Percentiles rank a stretch among this genome's conserved stretches.
phyloP scores from a whole-genome alignment of 192 early-diverging fungal species.

The Paraglomus occultum region DNA sequence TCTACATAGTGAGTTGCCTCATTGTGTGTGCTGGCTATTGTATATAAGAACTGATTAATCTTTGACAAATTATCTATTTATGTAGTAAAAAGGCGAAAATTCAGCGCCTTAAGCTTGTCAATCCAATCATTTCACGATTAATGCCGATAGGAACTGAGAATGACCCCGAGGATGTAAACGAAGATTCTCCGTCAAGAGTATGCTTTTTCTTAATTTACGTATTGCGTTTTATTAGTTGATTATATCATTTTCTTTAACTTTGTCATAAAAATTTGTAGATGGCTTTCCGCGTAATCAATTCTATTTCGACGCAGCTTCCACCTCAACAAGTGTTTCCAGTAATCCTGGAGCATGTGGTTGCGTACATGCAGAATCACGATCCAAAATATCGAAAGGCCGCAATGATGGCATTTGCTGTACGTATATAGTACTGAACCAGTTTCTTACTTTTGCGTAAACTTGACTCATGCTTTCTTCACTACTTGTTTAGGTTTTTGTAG shows the following conservation, averaged over 20 bases:
- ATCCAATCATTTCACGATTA: conserved; percentile 70
- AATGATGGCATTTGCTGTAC: conserved; percentile 79
- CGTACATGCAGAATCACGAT: conserved; percentile 77
- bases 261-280: conserved; percentile 27
- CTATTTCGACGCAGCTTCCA: conserved; percentile 78
- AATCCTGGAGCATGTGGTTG: conserved; percentile 66
- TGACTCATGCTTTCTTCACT: not conserved
- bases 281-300: conserved; percentile 68
- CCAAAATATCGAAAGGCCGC: conserved; percentile 79
- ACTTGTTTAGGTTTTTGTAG: conserved; percentile 53
- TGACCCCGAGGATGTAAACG: conserved; percentile 76
- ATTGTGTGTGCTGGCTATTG: conserved; percentile 1
- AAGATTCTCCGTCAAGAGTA: conserved; percentile 73
- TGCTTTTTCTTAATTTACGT: conserved; percentile 14
- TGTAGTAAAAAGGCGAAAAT: conserved; percentile 77
- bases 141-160: conserved; percentile 85
- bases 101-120: conserved; percentile 78
- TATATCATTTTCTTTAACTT: conserved; percentile 5
- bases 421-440: not conserved
- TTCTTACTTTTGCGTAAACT: conserved; percentile 7
- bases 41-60: not conserved
- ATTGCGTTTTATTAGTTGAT: conserved; percentile 10
- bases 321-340: conserved; percentile 86
- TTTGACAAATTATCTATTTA: not conserved
- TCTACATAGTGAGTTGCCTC: conserved; percentile 62